These are phyloP conservation scores for Fraxinus ornus DNA, from an alignment of 305 asterid genomes.

Conservation along the genomic window DNA sequence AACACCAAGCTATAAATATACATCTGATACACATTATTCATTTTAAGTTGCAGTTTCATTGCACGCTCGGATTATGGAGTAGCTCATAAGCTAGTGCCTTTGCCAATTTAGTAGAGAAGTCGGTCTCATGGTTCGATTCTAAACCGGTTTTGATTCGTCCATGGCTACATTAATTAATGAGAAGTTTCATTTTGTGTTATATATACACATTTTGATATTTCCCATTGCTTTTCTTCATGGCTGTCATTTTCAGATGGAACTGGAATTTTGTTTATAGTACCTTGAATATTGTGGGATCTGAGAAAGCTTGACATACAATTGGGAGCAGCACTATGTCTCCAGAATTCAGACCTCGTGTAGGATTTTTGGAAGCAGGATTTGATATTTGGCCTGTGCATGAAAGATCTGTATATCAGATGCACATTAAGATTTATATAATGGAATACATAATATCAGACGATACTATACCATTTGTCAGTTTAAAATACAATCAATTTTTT, in stretches of 20 bases:
- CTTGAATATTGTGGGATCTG: background rate
- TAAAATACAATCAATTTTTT: too few relatives aligned
- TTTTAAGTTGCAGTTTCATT: background rate
- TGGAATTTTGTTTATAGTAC: conserved; percentile 29
- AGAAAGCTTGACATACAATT: background rate
- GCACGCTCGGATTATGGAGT: background rate
- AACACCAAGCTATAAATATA: background rate
- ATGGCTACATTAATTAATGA: background rate
- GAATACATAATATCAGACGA: too few relatives aligned
- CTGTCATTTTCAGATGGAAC: conserved; percentile 36
- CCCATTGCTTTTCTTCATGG: background rate
- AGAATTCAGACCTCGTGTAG: conserved; percentile 8
- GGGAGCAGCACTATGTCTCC: background rate
- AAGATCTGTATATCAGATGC: background rate
- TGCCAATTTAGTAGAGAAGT: background rate
- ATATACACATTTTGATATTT: background rate
- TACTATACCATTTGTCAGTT: too few relatives aligned
- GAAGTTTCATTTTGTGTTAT: background rate
- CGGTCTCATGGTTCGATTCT: background rate
- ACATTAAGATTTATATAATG: too few relatives aligned
- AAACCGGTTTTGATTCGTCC: background rate
- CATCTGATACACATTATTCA: background rate
- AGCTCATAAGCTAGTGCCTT: background rate
- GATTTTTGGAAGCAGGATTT: conserved; percentile 24
- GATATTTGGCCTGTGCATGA: background rate